Evolutionary conservation across 192 early-diverging fungal genomes (phyloP).

Genomic region (Martensiomyces pterosporus): DNA sequence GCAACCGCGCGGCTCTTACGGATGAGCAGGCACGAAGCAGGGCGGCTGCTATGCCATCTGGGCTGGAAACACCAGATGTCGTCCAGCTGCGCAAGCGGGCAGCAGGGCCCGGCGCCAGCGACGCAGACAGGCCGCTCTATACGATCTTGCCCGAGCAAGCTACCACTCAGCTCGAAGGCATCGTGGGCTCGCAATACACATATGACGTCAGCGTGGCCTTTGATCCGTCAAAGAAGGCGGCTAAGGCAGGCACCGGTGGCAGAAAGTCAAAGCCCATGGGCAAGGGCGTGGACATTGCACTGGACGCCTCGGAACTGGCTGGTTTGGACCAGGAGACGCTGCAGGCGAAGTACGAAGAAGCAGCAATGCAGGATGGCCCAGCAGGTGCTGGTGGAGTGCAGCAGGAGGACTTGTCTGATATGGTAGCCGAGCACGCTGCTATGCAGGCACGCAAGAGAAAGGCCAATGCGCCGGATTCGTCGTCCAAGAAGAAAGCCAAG

Average conservation of each 20-base stretch:
- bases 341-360: slow-evolving; percentile 73
- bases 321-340: slow-evolving; percentile 72
- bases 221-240: slow-evolving; percentile 50
- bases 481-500: slow-evolving; percentile 45
- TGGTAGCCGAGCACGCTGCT: slow-evolving; percentile 80
- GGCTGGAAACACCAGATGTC: slow-evolving; percentile 83
- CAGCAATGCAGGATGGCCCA: slow-evolving; percentile 43
- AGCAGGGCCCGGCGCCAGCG: slow-evolving; percentile 18
- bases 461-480: slow-evolving; percentile 48
- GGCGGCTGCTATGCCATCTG: slow-evolving; percentile 53
- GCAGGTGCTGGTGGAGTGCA: slow-evolving; percentile 15
- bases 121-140: slow-evolving; percentile 64
- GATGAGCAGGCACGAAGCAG: slow-evolving; percentile 63
- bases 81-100: slow-evolving; percentile 85
- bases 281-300: slow-evolving; percentile 69
- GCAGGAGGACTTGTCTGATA: slow-evolving; percentile 81
- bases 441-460: slow-evolving; percentile 68
- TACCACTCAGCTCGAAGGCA: slow-evolving; percentile 62
- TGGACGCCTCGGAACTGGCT: slow-evolving; percentile 90
- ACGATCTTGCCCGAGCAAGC: slow-evolving; percentile 78
- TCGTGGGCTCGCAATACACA: slow-evolving; percentile 93
- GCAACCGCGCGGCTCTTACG: slow-evolving; percentile 5
- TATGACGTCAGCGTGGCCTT: slow-evolving; percentile 68
- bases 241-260: slow-evolving; percentile 5
- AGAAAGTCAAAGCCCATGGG: slow-evolving; percentile 57